Percentiles rank a stretch among this genome's conserved stretches.
Evolutionary conservation across 768 basidiomycete species (phyloP).

Genomic region (Lactarius indigo): DNA sequence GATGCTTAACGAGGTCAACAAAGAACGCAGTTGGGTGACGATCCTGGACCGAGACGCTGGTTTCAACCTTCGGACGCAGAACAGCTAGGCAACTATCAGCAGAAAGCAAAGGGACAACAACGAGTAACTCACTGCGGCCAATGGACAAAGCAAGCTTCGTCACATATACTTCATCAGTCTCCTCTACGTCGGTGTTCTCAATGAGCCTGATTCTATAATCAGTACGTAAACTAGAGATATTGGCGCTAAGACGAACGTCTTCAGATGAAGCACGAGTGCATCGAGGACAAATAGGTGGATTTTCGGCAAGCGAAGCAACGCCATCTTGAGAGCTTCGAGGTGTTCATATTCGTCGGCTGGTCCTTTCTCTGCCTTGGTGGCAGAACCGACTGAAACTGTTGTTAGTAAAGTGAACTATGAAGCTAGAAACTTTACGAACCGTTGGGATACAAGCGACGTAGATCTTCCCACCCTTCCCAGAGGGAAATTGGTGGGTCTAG

Average conservation of each 20-base stretch:
- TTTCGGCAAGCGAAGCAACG: slow-evolving; percentile 68
- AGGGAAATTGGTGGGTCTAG: slow-evolving; percentile 80
- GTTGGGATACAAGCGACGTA: slow-evolving; percentile 80
- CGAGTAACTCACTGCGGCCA: slow-evolving; percentile 67
- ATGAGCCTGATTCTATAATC: slow-evolving; percentile 50
- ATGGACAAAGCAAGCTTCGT: slow-evolving; percentile 86
- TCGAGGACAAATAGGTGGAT: slow-evolving; percentile 82
- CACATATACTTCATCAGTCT: slow-evolving; percentile 74
- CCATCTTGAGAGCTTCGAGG: slow-evolving; percentile 55
- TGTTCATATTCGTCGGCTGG: slow-evolving; percentile 51
- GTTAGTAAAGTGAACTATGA: background rate
- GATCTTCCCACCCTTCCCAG: slow-evolving; percentile 91
- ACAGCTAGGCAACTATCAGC: slow-evolving; percentile 48
- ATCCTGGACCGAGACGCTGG: slow-evolving; percentile 85
- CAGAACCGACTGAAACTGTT: slow-evolving; percentile 46
- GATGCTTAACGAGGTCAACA: slow-evolving; percentile 78
- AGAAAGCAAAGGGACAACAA: background rate
- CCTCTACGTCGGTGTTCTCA: slow-evolving; percentile 62
- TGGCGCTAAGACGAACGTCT: slow-evolving; percentile 38
- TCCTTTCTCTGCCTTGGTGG: slow-evolving; percentile 49
- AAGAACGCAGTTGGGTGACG: slow-evolving; percentile 82
- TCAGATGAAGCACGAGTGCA: slow-evolving; percentile 71
- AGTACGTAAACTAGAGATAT: slow-evolving; percentile 2
- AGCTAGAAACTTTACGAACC: slow-evolving; percentile 33
- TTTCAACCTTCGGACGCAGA: slow-evolving; percentile 77